Conservation (phyloP, 1,139 yeast species). For the Debaryomycetaceae sp. region DNA sequence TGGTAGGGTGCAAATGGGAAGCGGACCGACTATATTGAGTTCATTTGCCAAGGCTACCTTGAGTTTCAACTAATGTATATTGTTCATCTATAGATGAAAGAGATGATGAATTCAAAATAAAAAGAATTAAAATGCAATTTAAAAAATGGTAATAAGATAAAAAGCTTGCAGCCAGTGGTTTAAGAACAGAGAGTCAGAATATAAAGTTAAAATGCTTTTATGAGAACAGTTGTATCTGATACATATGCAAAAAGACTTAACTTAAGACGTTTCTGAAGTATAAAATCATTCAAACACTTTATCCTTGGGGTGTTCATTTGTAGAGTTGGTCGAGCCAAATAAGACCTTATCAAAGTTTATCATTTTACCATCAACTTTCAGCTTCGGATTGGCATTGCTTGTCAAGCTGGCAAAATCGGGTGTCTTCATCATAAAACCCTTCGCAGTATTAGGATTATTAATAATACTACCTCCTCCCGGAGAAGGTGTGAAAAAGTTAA, state of each 20-base stretch:
- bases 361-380: conserved; percentile 43
- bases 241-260: too few relatives aligned
- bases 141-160: background rate
- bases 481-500: conserved; percentile 73
- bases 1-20: too few relatives aligned
- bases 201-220: too few relatives aligned
- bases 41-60: too few relatives aligned
- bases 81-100: background rate
- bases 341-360: conserved; percentile 42
- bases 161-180: background rate
- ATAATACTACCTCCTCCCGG: conserved; percentile 42
- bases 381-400: conserved; percentile 17
- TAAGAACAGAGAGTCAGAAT: too few relatives aligned
- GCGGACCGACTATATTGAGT: too few relatives aligned
- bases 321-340: conserved; percentile 15
- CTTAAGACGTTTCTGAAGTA: background rate
- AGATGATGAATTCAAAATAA: background rate
- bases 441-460: conserved; percentile 14
- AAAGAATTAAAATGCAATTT: background rate
- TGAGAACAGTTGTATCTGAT: too few relatives aligned
- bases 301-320: conserved; percentile 5
- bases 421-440: conserved; percentile 33
- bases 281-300: background rate
- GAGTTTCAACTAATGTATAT: background rate
- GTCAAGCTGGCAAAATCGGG: conserved; percentile 41